phyloP scores from a whole-genome alignment of 2,329 filamentous ascomycete genomes.

The Rutstroemia sp. region DNA sequence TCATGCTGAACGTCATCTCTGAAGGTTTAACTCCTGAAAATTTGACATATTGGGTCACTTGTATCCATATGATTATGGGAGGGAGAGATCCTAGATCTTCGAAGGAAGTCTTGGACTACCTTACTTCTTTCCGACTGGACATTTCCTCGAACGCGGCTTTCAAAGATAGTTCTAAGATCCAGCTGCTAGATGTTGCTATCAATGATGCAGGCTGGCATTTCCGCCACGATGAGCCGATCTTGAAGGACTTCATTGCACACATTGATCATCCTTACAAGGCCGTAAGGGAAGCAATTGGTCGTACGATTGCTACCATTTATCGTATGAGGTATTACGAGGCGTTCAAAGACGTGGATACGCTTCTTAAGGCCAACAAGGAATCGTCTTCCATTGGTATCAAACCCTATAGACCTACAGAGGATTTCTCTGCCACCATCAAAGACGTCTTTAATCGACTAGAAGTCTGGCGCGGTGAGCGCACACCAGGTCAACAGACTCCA shows the following conservation, averaged over 20 bases:
- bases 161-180: conserved; percentile 96
- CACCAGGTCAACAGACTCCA: conserved; percentile 83
- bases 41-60: conserved; percentile 88
- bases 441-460: conserved; percentile 75
- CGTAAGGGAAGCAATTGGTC: conserved; percentile 88
- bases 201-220: conserved; percentile 94
- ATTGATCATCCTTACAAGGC: conserved; percentile 97
- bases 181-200: conserved; percentile 81
- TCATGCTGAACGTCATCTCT: conserved; percentile 78
- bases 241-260: conserved; percentile 82
- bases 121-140: conserved; percentile 82
- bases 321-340: conserved; percentile 92
- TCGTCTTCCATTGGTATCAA: conserved; percentile 76
- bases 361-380: conserved; percentile 72
- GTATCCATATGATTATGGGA: conserved; percentile 81
- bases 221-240: conserved; percentile 77
- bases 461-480: conserved; percentile 77
- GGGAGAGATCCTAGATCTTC: conserved; percentile 82
- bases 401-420: conserved; percentile 70
- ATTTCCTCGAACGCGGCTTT: conserved; percentile 95
- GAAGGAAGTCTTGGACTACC: conserved; percentile 76
- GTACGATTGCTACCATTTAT: conserved; percentile 81
- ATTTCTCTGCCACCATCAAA: conserved; percentile 65
- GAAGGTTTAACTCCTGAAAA: conserved; percentile 94
- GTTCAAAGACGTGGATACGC: conserved; percentile 67